Percentiles rank a stretch among this genome's conserved stretches.
Conservation (phyloP, 2,329 filamentous ascomycete genomes). For the Cytospora leucostoma region DNA sequence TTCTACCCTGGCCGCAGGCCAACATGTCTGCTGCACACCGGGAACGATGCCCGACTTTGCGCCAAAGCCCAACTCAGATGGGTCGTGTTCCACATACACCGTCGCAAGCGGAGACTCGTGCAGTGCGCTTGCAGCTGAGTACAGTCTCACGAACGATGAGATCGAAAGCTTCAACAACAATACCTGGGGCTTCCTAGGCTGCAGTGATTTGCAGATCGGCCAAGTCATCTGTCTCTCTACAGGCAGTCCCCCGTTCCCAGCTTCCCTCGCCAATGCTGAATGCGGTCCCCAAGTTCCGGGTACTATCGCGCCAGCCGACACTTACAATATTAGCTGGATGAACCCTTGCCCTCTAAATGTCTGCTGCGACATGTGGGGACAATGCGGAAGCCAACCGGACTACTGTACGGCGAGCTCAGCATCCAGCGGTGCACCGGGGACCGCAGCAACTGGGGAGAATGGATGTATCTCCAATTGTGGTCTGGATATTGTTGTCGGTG, state of each 20-base stretch:
- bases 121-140: conserved; percentile 35
- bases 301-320: conserved; percentile 9
- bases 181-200: conserved; percentile 45
- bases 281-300: conserved; percentile 37
- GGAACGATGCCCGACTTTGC: conserved; percentile 36
- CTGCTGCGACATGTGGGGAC: conserved; percentile 36
- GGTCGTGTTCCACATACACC: conserved; percentile 39
- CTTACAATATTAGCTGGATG: conserved; percentile 29
- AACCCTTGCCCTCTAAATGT: conserved; percentile 30
- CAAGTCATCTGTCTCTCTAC: conserved; percentile 40
- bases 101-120: conserved; percentile 39
- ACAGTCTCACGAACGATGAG: conserved; percentile 40
- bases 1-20: conserved; percentile 29
- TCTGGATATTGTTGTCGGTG: conserved; percentile 35
- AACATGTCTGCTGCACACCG: conserved; percentile 39
- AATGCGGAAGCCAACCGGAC: conserved; percentile 41
- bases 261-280: conserved; percentile 36
- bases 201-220: conserved; percentile 30
- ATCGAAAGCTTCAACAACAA: conserved; percentile 43
- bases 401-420: conserved; percentile 37
- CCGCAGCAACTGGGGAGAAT: conserved; percentile 35
- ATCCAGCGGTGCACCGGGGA: conserved; percentile 41
- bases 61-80: conserved; percentile 38
- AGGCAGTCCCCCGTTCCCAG: conserved; percentile 42
- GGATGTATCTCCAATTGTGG: conserved; percentile 47